Evolutionary conservation across 2,329 filamentous ascomycete genomes (phyloP), one percentile per base, ranked within the genome.

Genomic region (Onygenales sp.): DNA sequence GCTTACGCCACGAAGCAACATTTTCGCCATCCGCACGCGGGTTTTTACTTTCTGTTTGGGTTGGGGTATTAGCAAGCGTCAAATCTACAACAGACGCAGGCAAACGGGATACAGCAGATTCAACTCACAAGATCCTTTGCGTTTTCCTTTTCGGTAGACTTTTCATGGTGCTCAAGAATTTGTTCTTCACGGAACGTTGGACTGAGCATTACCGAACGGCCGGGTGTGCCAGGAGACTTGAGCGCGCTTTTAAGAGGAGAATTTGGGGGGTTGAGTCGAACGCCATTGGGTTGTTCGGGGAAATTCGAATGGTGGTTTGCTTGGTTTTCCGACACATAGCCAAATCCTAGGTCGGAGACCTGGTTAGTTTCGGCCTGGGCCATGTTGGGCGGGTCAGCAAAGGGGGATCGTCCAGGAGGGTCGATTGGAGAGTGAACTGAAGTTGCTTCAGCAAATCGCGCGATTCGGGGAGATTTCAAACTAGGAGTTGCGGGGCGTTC

Each of bases 161-260:
- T 78, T 68, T 97, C 92, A 54, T 85, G 81, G 76, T 92, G 91
- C 74, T 96, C 92, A 35, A 97, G 74, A 4, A 87, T 72, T 50
- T 92, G 83, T 72, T 96, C 92, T 73, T 97, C 88, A 50, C 81
- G 79, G 69, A 96, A 97, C 0, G 91, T 96, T 42, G 92, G 91
- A 72, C 90, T 96, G 59, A 95, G 74, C 69, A 92, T 93, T 60
- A 91, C 73, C 57, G 79, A 81, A 63, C 85, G 81, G 32, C 80
- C 88, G 4, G 88, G 84, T 2, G 89, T 92, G 17, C 90, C 89
- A 4, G 92, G 91, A 14, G 87, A 84, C 74, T 82, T 95, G 78
- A 96, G 79, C 52, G 90, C 91, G 70, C 89, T 95, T 78, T 93
- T 95, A 62, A 95, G 80, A 6, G 89, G 89, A 17, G 87, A 86